phyloP scores from a whole-genome alignment of 768 basidiomycete genomes.

The Phallus indusiatus region DNA sequence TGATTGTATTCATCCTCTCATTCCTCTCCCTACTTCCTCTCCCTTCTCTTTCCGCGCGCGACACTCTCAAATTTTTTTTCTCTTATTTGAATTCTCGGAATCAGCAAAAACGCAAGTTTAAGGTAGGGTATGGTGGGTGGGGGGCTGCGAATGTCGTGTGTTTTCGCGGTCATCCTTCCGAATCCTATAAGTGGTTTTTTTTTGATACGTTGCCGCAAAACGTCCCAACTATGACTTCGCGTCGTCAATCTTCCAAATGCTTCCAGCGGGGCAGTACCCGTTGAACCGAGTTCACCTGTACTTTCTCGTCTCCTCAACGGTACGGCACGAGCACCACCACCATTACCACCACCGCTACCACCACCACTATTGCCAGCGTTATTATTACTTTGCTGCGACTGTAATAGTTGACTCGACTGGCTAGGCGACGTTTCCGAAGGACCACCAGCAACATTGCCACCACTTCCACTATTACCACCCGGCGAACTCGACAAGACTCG shows the following conservation, averaged over 20 bases:
- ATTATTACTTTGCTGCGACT: too few relatives aligned
- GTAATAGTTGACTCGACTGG: too few relatives aligned
- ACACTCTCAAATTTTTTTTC: background rate
- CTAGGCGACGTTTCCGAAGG: too few relatives aligned
- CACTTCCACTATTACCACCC: background rate
- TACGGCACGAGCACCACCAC: background rate
- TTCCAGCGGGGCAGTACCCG: background rate
- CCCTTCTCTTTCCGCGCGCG: background rate
- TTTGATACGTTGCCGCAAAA: background rate
- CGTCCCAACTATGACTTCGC: background rate
- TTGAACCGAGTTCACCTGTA: too few relatives aligned
- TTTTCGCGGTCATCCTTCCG: too few relatives aligned
- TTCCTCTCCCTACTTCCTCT: background rate
- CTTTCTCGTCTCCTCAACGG: too few relatives aligned
- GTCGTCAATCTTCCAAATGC: background rate
- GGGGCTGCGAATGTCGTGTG: too few relatives aligned
- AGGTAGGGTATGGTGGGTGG: too few relatives aligned
- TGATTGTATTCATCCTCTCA: too few relatives aligned
- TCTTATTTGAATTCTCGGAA: background rate
- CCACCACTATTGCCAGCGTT: background rate
- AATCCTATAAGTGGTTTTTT: background rate
- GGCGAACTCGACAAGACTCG: conserved; percentile 19
- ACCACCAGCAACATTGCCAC: background rate
- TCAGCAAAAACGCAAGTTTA: too few relatives aligned
- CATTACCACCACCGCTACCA: background rate